phyloP scores from a whole-genome alignment of 106 monocot genomes.

The Allium sativum region DNA sequence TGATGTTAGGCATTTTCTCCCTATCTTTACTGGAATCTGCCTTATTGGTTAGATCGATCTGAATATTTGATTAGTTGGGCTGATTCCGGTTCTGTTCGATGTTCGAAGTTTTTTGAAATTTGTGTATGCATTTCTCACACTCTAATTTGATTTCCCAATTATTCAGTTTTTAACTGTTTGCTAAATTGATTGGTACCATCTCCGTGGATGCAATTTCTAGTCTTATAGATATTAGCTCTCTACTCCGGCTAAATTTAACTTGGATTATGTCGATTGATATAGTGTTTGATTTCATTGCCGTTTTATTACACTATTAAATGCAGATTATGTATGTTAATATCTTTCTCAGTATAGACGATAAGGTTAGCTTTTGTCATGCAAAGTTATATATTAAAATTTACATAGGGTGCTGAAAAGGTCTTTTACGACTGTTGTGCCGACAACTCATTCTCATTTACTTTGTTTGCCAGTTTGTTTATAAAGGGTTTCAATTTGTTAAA shows the following conservation, averaged over 20 bases:
- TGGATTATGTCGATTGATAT: background rate
- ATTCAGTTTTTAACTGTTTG: background rate
- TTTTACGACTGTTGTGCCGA: background rate
- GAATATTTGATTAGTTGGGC: background rate
- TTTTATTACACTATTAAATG: background rate
- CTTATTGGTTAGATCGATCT: constrained; percentile 2
- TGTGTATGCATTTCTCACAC: background rate
- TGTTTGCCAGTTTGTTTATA: background rate
- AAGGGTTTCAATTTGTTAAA: no score
- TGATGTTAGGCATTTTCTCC: background rate
- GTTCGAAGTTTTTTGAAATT: background rate
- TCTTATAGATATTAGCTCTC: background rate
- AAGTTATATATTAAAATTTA: background rate
- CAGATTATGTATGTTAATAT: background rate
- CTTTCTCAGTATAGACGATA: background rate
- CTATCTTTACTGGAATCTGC: background rate
- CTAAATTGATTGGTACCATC: background rate
- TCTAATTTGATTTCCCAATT: background rate
- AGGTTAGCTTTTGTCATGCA: background rate
- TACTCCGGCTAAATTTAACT: background rate
- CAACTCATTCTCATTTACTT: background rate
- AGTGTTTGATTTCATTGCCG: background rate
- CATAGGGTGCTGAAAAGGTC: background rate
- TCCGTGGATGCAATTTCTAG: background rate
- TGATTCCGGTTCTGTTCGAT: background rate